These are phyloP conservation scores for Cladochytrium replicatum DNA, from an alignment of 192 early-diverging fungal genomes.

Conservation along the genomic window DNA sequence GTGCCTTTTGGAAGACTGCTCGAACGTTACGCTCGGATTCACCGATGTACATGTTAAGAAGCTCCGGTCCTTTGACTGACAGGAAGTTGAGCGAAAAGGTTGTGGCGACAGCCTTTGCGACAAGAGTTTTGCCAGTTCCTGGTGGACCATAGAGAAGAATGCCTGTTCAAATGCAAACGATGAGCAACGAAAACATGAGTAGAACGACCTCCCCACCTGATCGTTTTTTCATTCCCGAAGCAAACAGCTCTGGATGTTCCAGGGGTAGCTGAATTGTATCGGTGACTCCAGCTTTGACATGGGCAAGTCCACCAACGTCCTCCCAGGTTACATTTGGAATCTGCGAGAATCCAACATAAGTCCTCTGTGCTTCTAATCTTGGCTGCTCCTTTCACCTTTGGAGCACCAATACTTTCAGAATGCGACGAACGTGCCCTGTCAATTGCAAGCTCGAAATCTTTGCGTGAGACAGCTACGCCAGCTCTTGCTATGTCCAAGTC, in stretches of 20 bases:
- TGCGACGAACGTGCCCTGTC: slow-evolving; percentile 68
- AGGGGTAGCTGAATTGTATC: slow-evolving; percentile 96
- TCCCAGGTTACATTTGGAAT: slow-evolving; percentile 98
- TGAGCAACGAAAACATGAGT: not conserved
- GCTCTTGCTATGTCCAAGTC: slow-evolving; percentile 54
- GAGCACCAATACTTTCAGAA: slow-evolving; percentile 88
- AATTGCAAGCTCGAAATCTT: slow-evolving; percentile 74
- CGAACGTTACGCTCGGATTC: slow-evolving; percentile 98
- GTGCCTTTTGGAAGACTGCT: slow-evolving; percentile 86
- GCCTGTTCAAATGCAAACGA: too few relatives aligned
- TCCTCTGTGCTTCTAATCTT: not conserved
- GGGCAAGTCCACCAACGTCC: slow-evolving; percentile 89
- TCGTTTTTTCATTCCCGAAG: slow-evolving; percentile 84
- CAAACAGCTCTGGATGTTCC: slow-evolving; percentile 93
- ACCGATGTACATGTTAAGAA: slow-evolving; percentile 99
- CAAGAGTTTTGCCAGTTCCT: slow-evolving; percentile 95
- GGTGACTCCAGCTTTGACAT: slow-evolving; percentile 85
- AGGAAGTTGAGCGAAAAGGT: slow-evolving; percentile 97
- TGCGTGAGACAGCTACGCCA: slow-evolving; percentile 61
- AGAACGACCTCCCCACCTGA: slow-evolving; percentile 44
- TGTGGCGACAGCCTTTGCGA: slow-evolving; percentile 98
- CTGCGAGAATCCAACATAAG: slow-evolving; percentile 14
- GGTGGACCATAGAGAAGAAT: slow-evolving; percentile 94
- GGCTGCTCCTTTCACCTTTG: slow-evolving; percentile 43
- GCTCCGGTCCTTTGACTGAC: slow-evolving; percentile 95